Evolutionary conservation across 768 basidiomycete species (phyloP), one percentile per base, ranked within the genome.

Genomic region (Tricholoma terreum): DNA sequence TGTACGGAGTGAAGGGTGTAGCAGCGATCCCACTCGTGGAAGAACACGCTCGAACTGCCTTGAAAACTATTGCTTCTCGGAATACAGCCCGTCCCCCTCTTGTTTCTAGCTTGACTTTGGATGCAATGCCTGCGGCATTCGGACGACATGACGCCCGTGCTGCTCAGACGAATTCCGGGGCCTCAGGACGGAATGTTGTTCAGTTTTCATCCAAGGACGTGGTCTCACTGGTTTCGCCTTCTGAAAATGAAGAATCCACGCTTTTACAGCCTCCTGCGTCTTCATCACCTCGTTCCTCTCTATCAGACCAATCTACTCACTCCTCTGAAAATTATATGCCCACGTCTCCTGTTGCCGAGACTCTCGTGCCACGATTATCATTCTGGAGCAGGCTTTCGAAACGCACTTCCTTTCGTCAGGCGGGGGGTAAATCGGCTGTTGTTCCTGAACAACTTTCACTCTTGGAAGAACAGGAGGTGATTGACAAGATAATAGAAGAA

Each of bases 301-400:
- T 76, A 7, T 85, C 83, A 6, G 81, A 80, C 50, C 68, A 80
- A n/a, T 85, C 87, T 5, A 80, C 80, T 2, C 78, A 80, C 6
- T 76, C 80, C 0, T 84, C 83, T 2, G 81, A 81, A 49, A 71
- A 76, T 27, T 74, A 76, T 4, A 69, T 71, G 7, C 61, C 71
- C n/a, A 71, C 72, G 12, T 76, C 81, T 3, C 82, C 83, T 7
- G 75, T 91, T 9, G 80, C 83, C 42, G 87, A 84, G 63, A 80
- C 82, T 1, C 71, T 92, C 12, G 83, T 87, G 6, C 74, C 76
- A 9, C 81, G 86, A 31, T 73, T 92, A 43, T 90, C 89, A 1
- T 92, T 91, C 65, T 92, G 91, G 91, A 82, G 74, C 55, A 77
- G 80, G 51, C 68, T 85, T 17, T 82, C 86, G 9, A 83, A 79